Conservation (phyloP, 2,329 filamentous ascomycete species). For the Fusarium beomiforme region DNA sequence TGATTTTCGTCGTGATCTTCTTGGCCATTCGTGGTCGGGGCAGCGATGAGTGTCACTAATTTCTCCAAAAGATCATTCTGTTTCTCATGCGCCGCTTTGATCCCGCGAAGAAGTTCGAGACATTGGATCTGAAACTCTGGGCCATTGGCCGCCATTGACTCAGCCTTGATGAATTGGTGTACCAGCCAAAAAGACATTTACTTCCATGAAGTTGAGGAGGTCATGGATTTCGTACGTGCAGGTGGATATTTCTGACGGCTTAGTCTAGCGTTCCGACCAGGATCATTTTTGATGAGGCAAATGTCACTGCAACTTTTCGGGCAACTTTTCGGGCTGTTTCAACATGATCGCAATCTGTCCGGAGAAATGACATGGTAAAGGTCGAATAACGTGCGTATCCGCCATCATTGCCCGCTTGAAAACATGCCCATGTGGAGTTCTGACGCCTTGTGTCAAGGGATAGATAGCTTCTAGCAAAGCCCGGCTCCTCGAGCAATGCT, state of each 20-base stretch:
- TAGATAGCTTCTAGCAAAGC: too few relatives aligned
- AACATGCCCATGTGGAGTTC: not conserved
- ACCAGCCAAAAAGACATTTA: too few relatives aligned
- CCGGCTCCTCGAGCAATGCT: not conserved
- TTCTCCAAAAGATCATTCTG: constrained; percentile 4
- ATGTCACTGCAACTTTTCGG: not conserved
- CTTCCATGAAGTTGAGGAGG: not conserved
- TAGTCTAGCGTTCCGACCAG: not conserved
- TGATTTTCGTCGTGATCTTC: too few relatives aligned
- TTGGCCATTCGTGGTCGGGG: not conserved
- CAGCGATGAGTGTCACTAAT: not conserved
- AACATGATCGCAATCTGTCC: not conserved
- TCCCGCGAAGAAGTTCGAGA: not conserved
- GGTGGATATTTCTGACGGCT: not conserved
- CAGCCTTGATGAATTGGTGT: too few relatives aligned
- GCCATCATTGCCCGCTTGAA: not conserved
- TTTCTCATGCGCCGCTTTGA: not conserved
- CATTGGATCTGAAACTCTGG: not conserved
- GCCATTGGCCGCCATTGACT: not conserved
- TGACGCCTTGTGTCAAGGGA: not conserved
- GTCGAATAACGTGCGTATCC: not conserved
- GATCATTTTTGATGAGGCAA: not conserved
- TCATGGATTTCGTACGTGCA: not conserved
- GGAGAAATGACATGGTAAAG: not conserved
- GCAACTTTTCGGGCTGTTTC: too few relatives aligned